Evolutionary conservation across 2,329 filamentous ascomycete genomes (phyloP), one percentile per base, ranked within the genome.

Genomic region (Pyrenophora graminea): DNA sequence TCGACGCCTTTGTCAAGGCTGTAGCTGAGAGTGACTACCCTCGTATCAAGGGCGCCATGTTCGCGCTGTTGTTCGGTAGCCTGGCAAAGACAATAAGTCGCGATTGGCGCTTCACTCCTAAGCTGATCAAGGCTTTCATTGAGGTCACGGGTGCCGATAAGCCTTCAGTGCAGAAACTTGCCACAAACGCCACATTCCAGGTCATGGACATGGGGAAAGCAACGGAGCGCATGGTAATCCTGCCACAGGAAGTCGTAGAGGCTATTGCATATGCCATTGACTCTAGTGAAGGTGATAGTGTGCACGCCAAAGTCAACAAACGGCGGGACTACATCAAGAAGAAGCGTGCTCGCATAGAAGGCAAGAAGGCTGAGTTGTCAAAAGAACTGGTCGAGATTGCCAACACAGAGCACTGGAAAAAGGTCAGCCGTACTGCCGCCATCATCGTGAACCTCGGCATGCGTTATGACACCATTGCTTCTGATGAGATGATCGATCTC

Each of bases 21-120:
- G 81, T 99, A 25, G 86, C 88, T 46, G 82, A 85, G 36, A 88
- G 87, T 51, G 91, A 99, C 59, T 90, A 91, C 68, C 89, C 94
- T 56, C 85, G 91, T 12, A 96, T 99, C 73, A 99, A 99, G 75
- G 94, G 95, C 30, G 89, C 88, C 31, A 85, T 99, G 78, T 97
- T 94, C 71, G 92, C 92, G 0, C 76, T 99, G 23, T 78, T 97
- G 15, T 95, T 93, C 64, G 92, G 93, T 9, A 95, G 90, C 54
- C 78, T 99, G 31, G 83, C 91, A 5, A 95, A 92, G 75, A 95
- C 93, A 0, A 83, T 96, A 39, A 85, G 91, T 39, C 87, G 89
- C 47, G 92, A 99, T 71, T 99, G 95, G 95, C 88, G 92, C 33
- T 97, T 92, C 72, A 91, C 94, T 0, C 94, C 95, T 1, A 84